These are phyloP conservation scores for Penstemon davidsonii DNA, from an alignment of 257 asterid genomes.

Conservation along the genomic window DNA sequence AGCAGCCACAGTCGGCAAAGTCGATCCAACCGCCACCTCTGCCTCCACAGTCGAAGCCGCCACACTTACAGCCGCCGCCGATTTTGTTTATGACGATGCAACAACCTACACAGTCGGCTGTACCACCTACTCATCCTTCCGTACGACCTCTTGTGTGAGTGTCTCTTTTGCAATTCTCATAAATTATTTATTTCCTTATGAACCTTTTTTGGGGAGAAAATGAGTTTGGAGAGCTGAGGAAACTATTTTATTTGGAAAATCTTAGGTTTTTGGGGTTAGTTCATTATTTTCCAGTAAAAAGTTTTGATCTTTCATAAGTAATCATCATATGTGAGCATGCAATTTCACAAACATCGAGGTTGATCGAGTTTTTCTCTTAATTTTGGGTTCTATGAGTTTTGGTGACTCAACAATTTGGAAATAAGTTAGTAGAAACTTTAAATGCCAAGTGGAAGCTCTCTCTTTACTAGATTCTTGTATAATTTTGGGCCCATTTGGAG, in stretches of 20 bases:
- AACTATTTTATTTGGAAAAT: neutral
- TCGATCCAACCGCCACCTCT: conserved; percentile 39
- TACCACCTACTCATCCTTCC: conserved; percentile 54
- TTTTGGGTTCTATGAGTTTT: neutral
- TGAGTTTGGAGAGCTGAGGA: no score
- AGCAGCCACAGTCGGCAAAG: conserved; percentile 37
- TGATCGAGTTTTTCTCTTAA: neutral
- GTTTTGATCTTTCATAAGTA: neutral
- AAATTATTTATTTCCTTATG: neutral
- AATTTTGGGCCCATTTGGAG: conserved; percentile 12
- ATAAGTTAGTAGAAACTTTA: conserved; percentile 7
- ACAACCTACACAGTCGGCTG: conserved; percentile 19
- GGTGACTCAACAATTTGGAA: no score
- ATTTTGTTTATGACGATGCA: conserved; percentile 49
- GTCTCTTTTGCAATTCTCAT: conserved; percentile 19
- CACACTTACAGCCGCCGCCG: conserved; percentile 37
- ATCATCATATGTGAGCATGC: neutral
- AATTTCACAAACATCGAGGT: neutral
- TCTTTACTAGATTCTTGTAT: neutral
- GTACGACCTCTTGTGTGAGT: conserved; percentile 63
- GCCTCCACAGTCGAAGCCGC: conserved; percentile 34
- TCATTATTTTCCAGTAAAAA: neutral
- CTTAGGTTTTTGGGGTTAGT: neutral
- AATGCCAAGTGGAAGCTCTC: conserved; percentile 5
- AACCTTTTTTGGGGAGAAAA: neutral